Evolutionary conservation across 192 early-diverging fungal genomes (phyloP).

Genomic region (Spinellus fusiger): DNA sequence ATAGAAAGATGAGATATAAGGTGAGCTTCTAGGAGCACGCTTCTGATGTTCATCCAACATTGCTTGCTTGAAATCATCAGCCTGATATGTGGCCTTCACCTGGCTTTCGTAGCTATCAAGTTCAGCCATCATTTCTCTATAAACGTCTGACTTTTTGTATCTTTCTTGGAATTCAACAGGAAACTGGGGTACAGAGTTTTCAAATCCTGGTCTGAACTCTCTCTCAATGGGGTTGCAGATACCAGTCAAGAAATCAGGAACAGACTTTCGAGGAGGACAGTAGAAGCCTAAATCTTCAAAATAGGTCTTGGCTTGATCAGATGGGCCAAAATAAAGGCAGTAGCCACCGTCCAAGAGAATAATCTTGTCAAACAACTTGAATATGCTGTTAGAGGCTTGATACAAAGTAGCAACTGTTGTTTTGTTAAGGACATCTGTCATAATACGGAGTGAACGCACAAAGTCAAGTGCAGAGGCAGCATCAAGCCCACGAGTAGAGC

Average conservation of each 20-base stretch:
- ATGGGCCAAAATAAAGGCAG: constrained; percentile 66
- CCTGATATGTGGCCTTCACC: constrained; percentile 13
- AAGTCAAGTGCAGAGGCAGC: constrained; percentile 79
- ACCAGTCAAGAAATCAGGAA: constrained; percentile 68
- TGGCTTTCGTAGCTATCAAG: constrained; percentile 39
- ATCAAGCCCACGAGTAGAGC: constrained; percentile 69
- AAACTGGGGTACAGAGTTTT: constrained; percentile 44
- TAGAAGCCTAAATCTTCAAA: constrained; percentile 57
- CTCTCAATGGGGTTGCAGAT: constrained; percentile 58
- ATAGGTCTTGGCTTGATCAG: constrained; percentile 49
- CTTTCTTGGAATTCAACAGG: constrained; percentile 58
- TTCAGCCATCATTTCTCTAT: constrained; percentile 30
- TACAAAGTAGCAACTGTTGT: constrained; percentile 54
- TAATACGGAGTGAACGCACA: constrained; percentile 65
- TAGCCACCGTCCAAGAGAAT: constrained; percentile 62
- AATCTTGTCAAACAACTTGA: constrained; percentile 64
- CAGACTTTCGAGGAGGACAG: constrained; percentile 60
- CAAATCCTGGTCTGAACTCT: constrained; percentile 46
- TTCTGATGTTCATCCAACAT: constrained; percentile 52
- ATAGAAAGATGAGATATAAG: constrained; percentile 60
- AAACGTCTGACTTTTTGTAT: constrained; percentile 43
- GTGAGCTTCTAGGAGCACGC: constrained; percentile 40
- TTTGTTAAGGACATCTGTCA: constrained; percentile 62
- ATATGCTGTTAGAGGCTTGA: constrained; percentile 76
- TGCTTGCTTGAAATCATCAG: constrained; percentile 36